Percentiles rank a stretch among this genome's conserved stretches.
phyloP scores from a whole-genome alignment of 805 yeast species.

The Candida glaebosa region DNA sequence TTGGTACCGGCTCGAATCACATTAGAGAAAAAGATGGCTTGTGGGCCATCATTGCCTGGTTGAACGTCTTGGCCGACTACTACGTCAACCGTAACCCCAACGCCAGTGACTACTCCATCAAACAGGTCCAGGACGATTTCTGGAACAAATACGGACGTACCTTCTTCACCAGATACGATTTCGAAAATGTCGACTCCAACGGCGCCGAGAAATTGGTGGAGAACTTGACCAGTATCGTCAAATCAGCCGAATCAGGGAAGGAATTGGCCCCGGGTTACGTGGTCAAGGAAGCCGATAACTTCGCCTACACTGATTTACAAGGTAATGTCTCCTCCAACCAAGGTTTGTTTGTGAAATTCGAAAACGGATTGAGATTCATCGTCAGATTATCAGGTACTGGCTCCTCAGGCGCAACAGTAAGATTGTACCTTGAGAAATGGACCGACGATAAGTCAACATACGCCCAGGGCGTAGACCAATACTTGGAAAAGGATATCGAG shows the following conservation, averaged over 20 bases:
- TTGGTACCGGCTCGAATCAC: constrained; percentile 97
- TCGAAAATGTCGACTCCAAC: constrained; percentile 73
- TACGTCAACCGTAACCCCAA: constrained; percentile 54
- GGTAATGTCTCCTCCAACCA: constrained; percentile 86
- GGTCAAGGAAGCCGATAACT: constrained; percentile 79
- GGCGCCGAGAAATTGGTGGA: constrained; percentile 71
- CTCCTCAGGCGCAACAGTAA: constrained; percentile 94
- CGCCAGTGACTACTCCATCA: constrained; percentile 57
- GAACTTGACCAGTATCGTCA: constrained; percentile 32
- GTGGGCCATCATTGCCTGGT: constrained; percentile 98
- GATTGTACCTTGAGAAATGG: constrained; percentile 86
- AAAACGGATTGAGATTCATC: constrained; percentile 79
- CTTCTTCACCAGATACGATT: constrained; percentile 95
- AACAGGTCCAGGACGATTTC: constrained; percentile 75
- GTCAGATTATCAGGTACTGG: constrained; percentile 96
- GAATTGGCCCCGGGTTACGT: constrained; percentile 44
- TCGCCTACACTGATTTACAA: constrained; percentile 89
- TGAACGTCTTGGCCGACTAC: constrained; percentile 87
- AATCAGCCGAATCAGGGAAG: constrained; percentile 41
- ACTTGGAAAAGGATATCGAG: constrained; percentile 57
- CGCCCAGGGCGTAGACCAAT: constrained; percentile 58
- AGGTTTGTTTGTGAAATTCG: constrained; percentile 81
- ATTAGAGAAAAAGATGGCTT: constrained; percentile 96
- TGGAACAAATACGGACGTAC: constrained; percentile 94
- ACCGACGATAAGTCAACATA: constrained; percentile 54